Base-by-base conservation (phyloP, 768 basidiomycete genomes). In the Gymnopilus junonius region DNA sequence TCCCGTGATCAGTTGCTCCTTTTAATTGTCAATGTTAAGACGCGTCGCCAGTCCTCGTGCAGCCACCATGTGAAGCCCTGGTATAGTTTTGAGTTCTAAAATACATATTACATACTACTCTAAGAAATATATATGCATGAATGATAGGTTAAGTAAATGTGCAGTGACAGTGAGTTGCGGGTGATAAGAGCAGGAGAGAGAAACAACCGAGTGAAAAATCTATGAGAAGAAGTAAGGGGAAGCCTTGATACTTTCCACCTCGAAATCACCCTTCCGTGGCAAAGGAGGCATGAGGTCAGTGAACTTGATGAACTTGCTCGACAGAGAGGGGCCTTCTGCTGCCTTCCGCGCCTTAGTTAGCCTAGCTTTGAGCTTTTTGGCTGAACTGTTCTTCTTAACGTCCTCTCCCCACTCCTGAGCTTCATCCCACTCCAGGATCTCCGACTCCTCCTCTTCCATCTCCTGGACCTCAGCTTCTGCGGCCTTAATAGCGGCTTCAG, bases 161-260 rank as follows among this genome's bases (percentile, higher is more conserved):
- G 48, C 48, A 51, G n/a, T 51, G n/a, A 6, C 12, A 31, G 20
- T 29, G 48, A 51, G 48, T 32, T 31, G 48, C 48, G 48, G n/a
- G 48, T 51, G 48, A 50, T 10, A 15, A 51, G n/a, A 37, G 54
- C 54, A 55, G 35, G 27, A 39, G 31, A 54, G 50, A 35, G 29
- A 29, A 27, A 53, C 59, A 59, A 51, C 10, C 8, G 17, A 35
- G 5, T 7, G 23, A 15, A 15, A 14, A 29, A 45, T 67, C 77
- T 85, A 97, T 43, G 95, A 96, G 84, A 98, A 99, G 85, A 99
- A 99, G 77, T 98, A 99, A 37, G 83, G 82, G 43, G 91, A 93
- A 61, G 87, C 76, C 73, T 90, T 90, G 77, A 98, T 95, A 63
- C 81, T 82, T 69, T 86, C 81, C 65, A 99, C 94, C 66, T 93